Evolutionary conservation across 306 rosid species (phyloP).

Genomic region (Macrotyloma uniflorum): DNA sequence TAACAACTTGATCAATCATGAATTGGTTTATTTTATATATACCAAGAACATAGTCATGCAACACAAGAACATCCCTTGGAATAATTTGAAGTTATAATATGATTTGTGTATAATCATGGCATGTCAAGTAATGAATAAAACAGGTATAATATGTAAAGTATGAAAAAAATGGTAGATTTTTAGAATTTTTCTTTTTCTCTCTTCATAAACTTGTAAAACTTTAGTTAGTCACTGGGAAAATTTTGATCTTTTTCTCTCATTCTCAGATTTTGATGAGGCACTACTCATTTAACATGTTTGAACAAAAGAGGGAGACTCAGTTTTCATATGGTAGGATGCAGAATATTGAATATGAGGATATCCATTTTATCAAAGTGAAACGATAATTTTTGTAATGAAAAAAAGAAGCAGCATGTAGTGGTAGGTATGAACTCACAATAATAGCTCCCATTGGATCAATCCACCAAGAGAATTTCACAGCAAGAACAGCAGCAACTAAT

Average conservation of each 20-base stretch:
- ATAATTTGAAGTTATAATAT: no score
- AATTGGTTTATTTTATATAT: background rate
- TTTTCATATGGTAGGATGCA: no score
- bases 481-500: constrained; percentile 62
- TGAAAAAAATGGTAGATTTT: background rate
- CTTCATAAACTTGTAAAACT: background rate
- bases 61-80: background rate
- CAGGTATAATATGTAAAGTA: no score
- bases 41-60: background rate
- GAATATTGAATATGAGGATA: no score
- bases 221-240: background rate
- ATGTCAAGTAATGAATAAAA: no score
- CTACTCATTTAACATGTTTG: background rate
- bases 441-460: constrained; percentile 74
- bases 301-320: no score
- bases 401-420: background rate
- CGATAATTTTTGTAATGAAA: background rate
- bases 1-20: no score
- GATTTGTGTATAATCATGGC: no score
- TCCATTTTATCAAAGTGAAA: no score
- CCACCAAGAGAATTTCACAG: constrained; percentile 57
- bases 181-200: background rate
- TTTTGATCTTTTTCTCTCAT: background rate
- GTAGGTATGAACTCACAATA: constrained; percentile 49
- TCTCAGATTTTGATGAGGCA: background rate